phyloP scores from a whole-genome alignment of 2,329 filamentous ascomycete species.

The Coniochaeta sp. region DNA sequence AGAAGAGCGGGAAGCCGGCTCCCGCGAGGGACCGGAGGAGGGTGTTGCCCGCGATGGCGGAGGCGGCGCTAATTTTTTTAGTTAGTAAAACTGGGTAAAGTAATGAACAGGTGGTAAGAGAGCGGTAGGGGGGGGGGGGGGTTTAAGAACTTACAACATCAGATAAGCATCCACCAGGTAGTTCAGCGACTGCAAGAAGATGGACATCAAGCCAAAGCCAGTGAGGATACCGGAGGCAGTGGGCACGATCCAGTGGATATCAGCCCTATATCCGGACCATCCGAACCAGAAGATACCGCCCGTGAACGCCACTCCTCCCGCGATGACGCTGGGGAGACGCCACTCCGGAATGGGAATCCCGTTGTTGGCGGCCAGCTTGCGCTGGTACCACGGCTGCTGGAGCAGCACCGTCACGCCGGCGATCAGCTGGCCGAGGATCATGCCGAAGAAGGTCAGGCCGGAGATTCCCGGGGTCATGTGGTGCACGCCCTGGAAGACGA shows the following conservation, averaged over 20 bases:
- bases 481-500: conserved; percentile 71
- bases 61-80: too few relatives aligned
- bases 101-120: conserved; percentile 3
- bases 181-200: conserved; percentile 75
- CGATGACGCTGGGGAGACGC: conserved; percentile 56
- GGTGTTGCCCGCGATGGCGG: conserved; percentile 75
- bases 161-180: conserved; percentile 73
- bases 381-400: conserved; percentile 59
- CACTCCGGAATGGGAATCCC: conserved; percentile 59
- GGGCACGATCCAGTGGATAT: conserved; percentile 59
- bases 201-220: conserved; percentile 73
- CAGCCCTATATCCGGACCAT: conserved; percentile 55
- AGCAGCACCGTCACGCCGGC: conserved; percentile 58
- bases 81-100: conserved; percentile 13
- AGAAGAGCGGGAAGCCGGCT: conserved; percentile 74
- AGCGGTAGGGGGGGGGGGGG: too few relatives aligned
- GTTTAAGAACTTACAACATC: conserved; percentile 48
- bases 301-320: conserved; percentile 52
- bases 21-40: conserved; percentile 73
- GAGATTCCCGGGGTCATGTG: conserved; percentile 61
- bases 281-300: conserved; percentile 71
- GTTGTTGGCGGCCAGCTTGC: conserved; percentile 61
- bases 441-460: conserved; percentile 79
- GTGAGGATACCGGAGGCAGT: conserved; percentile 54
- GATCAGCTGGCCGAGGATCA: conserved; percentile 66